Evolutionary conservation across 495 filamentous ascomycete genomes (phyloP).

Genomic region (Podospora appendiculata): DNA sequence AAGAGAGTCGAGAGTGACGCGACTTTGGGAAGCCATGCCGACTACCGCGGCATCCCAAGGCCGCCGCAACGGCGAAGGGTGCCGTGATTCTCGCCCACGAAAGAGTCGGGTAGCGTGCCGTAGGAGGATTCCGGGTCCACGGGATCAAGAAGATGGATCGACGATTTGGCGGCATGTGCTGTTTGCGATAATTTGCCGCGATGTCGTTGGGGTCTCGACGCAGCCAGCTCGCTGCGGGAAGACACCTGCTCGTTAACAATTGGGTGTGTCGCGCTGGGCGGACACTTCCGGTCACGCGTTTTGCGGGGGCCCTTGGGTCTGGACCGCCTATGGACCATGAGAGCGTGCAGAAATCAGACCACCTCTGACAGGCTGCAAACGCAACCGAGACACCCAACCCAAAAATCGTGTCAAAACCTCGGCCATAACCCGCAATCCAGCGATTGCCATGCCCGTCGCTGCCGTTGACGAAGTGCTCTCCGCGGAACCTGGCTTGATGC

Average conservation of each 20-base stretch:
- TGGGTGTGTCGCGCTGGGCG: not conserved
- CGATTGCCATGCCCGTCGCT: not conserved
- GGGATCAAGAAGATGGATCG: too few relatives aligned
- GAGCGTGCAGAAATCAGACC: conserved; percentile 11
- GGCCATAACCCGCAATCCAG: not conserved
- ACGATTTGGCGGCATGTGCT: not conserved
- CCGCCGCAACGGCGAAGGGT: too few relatives aligned
- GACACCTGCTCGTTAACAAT: conserved; percentile 15
- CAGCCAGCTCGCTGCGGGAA: not conserved
- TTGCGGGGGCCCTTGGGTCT: conserved; percentile 10
- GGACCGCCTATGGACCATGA: not conserved
- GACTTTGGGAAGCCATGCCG: too few relatives aligned
- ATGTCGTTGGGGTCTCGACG: conserved; percentile 1
- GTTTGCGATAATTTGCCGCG: conserved; percentile 15
- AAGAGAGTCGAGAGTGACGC: too few relatives aligned
- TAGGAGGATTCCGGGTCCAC: too few relatives aligned
- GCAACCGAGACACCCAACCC: not conserved
- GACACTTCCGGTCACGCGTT: conserved; percentile 20
- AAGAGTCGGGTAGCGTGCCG: too few relatives aligned
- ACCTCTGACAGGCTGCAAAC: conserved; percentile 1
- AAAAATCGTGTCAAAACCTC: not conserved
- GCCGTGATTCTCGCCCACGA: too few relatives aligned
- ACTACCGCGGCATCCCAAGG: too few relatives aligned
- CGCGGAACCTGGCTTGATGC: too few relatives aligned
- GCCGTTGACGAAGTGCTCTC: too few relatives aligned